These are phyloP conservation scores for Cryptococcus depauperatus DNA, from an alignment of 1,284 basidiomycete species.

Conservation along the genomic window DNA sequence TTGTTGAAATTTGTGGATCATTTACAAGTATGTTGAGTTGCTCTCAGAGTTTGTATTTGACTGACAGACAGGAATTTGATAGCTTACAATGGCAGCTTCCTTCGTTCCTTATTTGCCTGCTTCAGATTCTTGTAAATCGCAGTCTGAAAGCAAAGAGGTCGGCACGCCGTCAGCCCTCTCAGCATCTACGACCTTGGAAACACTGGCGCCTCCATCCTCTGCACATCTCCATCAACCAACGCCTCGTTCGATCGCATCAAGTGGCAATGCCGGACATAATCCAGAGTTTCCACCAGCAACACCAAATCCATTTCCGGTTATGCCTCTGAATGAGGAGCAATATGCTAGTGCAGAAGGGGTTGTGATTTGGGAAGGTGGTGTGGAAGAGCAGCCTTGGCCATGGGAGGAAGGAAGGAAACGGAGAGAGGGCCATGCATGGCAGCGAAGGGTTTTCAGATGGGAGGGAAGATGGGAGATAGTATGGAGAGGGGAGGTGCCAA, in stretches of 20 bases:
- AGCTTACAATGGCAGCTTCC: constrained; percentile 68
- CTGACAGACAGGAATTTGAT: neutral
- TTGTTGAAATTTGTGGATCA: constrained; percentile 57
- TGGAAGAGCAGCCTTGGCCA: constrained; percentile 13
- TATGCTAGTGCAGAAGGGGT: constrained; percentile 71
- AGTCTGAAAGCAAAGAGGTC: no score
- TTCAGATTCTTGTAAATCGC: no score
- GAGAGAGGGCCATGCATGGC: constrained; percentile 22
- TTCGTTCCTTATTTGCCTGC: constrained; percentile 58
- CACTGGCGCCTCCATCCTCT: constrained; percentile 16
- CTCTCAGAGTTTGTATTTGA: neutral
- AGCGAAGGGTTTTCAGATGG: constrained; percentile 59
- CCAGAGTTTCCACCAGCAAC: constrained; percentile 45
- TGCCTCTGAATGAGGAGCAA: constrained; percentile 58
- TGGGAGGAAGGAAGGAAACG: constrained; percentile 23
- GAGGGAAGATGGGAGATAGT: constrained; percentile 62
- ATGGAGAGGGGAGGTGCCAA: constrained; percentile 62
- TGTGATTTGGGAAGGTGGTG: constrained; percentile 50
- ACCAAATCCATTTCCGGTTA: constrained; percentile 45
- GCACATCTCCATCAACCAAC: constrained; percentile 19
- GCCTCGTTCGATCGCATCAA: constrained; percentile 42
- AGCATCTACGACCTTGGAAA: constrained; percentile 9
- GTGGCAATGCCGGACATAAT: constrained; percentile 4
- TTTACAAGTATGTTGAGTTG: constrained; percentile 6
- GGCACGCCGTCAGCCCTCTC: constrained; percentile 41